Conservation (phyloP, 352 stramenopile species). For the Globisporangium cystogenes region DNA sequence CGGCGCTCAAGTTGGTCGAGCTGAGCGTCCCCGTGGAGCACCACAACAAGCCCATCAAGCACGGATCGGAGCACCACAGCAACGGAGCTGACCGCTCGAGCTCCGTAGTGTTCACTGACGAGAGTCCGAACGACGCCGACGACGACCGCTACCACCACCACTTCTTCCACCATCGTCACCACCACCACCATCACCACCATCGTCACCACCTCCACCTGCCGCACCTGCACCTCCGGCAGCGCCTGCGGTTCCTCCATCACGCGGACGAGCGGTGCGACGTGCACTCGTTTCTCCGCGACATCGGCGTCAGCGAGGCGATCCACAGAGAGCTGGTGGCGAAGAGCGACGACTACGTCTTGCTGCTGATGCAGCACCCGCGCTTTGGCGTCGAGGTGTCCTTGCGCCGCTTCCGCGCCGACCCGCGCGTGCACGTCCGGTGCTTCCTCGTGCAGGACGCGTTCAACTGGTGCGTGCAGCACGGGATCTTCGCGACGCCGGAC, state of each 20-base stretch:
- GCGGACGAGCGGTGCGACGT: slow-evolving; percentile 17
- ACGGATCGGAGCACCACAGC: not conserved
- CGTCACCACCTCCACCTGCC: slow-evolving; percentile 1
- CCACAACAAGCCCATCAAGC: not conserved
- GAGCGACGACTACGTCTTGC: slow-evolving; percentile 73
- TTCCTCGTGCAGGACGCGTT: slow-evolving; percentile 74
- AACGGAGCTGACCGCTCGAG: not conserved
- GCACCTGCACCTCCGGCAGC: slow-evolving; percentile 6
- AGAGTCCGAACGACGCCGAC: not conserved
- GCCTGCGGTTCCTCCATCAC: slow-evolving; percentile 5
- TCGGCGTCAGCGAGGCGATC: slow-evolving; percentile 44
- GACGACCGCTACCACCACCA: not conserved
- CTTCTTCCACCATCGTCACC: not conserved
- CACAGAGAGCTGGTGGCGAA: slow-evolving; percentile 35
- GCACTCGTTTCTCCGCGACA: slow-evolving; percentile 28
- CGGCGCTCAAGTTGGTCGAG: slow-evolving; percentile 28
- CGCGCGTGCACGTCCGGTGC: slow-evolving; percentile 63
- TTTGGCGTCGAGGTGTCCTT: slow-evolving; percentile 39
- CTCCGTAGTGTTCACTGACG: not conserved
- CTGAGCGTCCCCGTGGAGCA: slow-evolving; percentile 11
- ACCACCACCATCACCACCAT: not conserved
- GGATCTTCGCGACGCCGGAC: slow-evolving; percentile 34
- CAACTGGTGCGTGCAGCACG: slow-evolving; percentile 41
- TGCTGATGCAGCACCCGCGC: slow-evolving; percentile 57
- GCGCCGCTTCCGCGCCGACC: slow-evolving; percentile 65